phyloP scores from a whole-genome alignment of 2,329 filamentous ascomycete species.

The Chrysoporthe cubensis region DNA sequence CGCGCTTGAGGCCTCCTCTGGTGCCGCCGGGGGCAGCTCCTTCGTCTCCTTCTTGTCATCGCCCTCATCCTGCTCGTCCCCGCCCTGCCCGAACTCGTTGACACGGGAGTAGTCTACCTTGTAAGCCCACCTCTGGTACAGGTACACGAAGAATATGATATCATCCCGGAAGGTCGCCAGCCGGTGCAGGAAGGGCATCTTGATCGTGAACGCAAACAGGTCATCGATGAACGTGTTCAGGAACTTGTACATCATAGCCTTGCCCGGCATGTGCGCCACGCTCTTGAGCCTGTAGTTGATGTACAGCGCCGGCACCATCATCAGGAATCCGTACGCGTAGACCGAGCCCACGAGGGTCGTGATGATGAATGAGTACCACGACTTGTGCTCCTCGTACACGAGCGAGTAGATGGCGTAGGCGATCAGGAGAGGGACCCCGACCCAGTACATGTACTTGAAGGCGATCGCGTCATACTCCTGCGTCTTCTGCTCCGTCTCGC shows the following conservation, averaged over 20 bases:
- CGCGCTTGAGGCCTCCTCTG: constrained; percentile 34
- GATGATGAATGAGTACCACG: constrained; percentile 96
- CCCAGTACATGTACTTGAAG: constrained; percentile 94
- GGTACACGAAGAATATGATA: constrained; percentile 96
- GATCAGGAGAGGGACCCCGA: constrained; percentile 84
- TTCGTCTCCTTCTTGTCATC: constrained; percentile 44
- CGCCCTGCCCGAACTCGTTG: constrained; percentile 97
- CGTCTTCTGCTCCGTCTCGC: constrained; percentile 94
- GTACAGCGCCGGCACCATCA: constrained; percentile 98
- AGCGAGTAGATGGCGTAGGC: constrained; percentile 92
- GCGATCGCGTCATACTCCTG: constrained; percentile 98
- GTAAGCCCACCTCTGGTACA: constrained; percentile 95
- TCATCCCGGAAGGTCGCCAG: constrained; percentile 93
- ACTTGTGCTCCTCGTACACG: constrained; percentile 93
- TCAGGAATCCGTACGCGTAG: constrained; percentile 97
- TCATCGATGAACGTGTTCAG: constrained; percentile 99
- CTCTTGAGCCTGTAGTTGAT: constrained; percentile 98
- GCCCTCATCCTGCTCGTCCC: constrained; percentile 67
- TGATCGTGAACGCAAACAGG: constrained; percentile 97
- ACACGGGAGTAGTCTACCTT: constrained; percentile 88
- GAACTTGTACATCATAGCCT: constrained; percentile 98
- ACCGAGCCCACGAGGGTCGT: constrained; percentile 93
- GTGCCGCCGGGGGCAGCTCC: constrained; percentile 39
- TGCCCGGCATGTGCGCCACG: constrained; percentile 94
- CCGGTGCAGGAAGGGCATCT: constrained; percentile 94